phyloP scores from a whole-genome alignment of 108 stramenopile genomes.

The Heterococcus sp. region DNA sequence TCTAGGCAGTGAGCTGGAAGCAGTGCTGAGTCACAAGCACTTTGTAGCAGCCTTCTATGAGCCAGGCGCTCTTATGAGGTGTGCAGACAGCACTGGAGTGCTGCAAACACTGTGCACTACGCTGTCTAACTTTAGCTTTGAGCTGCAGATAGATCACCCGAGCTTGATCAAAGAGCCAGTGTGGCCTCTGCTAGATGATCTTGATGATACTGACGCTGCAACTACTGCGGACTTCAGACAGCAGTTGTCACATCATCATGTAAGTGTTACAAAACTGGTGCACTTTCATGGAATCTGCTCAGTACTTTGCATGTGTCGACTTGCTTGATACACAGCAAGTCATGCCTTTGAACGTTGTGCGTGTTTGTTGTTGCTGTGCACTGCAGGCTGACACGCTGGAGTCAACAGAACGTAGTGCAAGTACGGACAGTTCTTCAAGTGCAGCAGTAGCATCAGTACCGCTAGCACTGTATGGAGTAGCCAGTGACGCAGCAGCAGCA shows the following conservation, averaged over 20 bases:
- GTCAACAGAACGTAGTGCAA: too few species aligned
- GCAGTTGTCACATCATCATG: too few species aligned
- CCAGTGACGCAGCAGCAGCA: too few species aligned
- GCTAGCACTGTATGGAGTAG: too few species aligned
- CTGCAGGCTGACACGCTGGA: too few species aligned
- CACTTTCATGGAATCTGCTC: not conserved
- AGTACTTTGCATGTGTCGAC: not conserved
- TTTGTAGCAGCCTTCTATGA: slow-evolving; percentile 11
- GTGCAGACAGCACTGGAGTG: slow-evolving; percentile 3
- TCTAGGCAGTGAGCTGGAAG: not conserved
- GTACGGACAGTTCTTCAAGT: too few species aligned
- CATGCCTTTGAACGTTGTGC: not conserved
- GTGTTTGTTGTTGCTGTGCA: not conserved
- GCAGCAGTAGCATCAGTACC: too few species aligned
- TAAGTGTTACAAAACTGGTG: not conserved
- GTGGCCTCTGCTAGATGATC: too few species aligned
- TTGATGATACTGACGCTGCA: too few species aligned
- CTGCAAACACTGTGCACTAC: slow-evolving; percentile 18
- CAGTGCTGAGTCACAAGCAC: not conserved
- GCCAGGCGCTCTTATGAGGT: slow-evolving; percentile 3
- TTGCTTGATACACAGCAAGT: not conserved
- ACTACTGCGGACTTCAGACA: too few species aligned
- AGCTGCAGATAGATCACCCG: slow-evolving; percentile 5
- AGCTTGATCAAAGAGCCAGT: slow-evolving; percentile 11
- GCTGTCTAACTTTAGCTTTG: not conserved